Evolutionary conservation across 2,329 filamentous ascomycete genomes (phyloP), one percentile per base, ranked within the genome.

Genomic region (Colletotrichum lupini): DNA sequence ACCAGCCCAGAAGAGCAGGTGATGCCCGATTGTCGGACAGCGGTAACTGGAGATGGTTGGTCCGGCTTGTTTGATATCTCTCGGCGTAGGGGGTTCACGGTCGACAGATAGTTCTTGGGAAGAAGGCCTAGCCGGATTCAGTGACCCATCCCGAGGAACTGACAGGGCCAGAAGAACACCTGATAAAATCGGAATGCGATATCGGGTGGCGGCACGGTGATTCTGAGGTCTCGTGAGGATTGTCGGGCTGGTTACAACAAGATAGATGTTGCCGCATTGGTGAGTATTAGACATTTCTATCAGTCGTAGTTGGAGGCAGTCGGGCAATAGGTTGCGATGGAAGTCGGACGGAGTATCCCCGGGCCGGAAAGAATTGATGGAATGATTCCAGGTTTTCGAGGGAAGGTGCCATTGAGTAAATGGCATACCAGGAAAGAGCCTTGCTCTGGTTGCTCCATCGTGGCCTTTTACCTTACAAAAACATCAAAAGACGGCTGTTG

Each of bases 1-100:
- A n/a, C 2, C 49, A 19, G 24, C 70, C 67, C 37, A 49, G 59
- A 70, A 64, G 14, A 70, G 70, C 32, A 70, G 56, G 67, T 70
- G 28, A 26, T 35, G 24, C 22, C 67, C 46, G 7, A 24, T 46
- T 7, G 28, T 42, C 14, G 66, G 46, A 56, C 26, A 28, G 59
- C 26, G n/a, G 37, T n/a, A 28, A 14, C 35, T 55, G 53, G 9
- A 46, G 35, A 24, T 69, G 59, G 66, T 59, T 69, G 66, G 59
- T 5, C 26, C n/a, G 24, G 22, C n/a, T 42, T n/a, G 32, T 14
- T 14, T 16, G 26, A 46, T 69, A 60, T 73, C 55, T 68, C 59
- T 68, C 14, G 69, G 57, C 24, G 49, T 57, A 9, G 24, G 24
- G 16, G 22, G 24, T 1, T 26, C 53, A 56, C 7, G n/a, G 12